Base-by-base conservation (phyloP, 2,329 filamentous ascomycete species). In the Ceratocystis eucalypticola region DNA sequence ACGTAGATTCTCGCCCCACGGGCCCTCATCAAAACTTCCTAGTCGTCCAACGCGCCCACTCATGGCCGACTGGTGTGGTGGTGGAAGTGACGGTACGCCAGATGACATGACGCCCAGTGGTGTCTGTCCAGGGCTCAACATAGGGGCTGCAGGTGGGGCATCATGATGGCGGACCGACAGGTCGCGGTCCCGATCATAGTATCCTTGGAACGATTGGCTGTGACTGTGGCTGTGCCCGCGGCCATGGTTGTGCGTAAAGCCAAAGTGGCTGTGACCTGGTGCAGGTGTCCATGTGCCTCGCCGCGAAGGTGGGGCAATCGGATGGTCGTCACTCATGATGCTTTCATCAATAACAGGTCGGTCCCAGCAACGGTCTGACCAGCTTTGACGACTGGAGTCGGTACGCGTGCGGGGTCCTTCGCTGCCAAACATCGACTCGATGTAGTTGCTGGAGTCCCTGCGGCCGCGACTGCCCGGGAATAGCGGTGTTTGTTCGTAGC, bases 211-310 rank as follows among this genome's bases (percentile, higher is more conserved):
- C 2, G 64, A 66, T 22, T 64, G 64, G 5, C 62, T 65, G 22
- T 68, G 66, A 4, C 45, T 45, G 22, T 41, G 25, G 8, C 48
- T 65, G 20, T 50, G 8, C 8, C 48, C 48, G 48, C 25, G 48
- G 8, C 48, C 48, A 20, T 59, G 55, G 55, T 59, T 59, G 3
- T 59, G 55, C 7, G 48, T 53, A 62, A 61, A 65, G 50, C 50
- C 33, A 59, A 59, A 59, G 33, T 64, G 45, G 28, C 53, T 62
- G 37, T 66, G 65, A 2, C 20, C 48, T 4, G 59, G 65, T 7
- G 59, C 65, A 4, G 65, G 65, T 28, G 65, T 66, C 59, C 65
- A 62, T 17, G 65, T 57, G 37, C 59, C 46, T 37, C 65, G 25
- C 7, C 65, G 59, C n/a, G 65, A 44, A 6, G 65, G 65, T 28